These are phyloP conservation scores for Diospyros kaki DNA, from an alignment of 148 eudicot species.

Conservation along the genomic window DNA sequence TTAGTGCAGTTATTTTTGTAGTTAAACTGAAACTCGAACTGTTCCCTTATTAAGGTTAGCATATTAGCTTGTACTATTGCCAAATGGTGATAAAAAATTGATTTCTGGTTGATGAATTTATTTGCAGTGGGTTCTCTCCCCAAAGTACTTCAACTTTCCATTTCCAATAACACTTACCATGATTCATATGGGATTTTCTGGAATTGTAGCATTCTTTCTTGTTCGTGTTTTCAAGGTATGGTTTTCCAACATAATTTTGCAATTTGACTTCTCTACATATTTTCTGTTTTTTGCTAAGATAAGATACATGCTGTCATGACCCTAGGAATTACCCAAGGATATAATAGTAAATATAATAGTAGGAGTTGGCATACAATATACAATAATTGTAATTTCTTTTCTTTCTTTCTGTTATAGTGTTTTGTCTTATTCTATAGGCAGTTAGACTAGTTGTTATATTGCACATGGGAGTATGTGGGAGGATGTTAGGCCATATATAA, in stretches of 20 bases:
- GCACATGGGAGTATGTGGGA: too few relatives aligned
- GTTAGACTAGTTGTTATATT: too few relatives aligned
- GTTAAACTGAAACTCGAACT: constrained; percentile 2
- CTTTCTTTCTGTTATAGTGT: too few relatives aligned
- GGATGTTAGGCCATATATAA: too few relatives aligned
- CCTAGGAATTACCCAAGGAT: too few relatives aligned
- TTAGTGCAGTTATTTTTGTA: not conserved
- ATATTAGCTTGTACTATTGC: not conserved
- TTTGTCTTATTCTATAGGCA: too few relatives aligned
- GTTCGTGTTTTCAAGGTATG: constrained; percentile 93
- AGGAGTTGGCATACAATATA: too few relatives aligned
- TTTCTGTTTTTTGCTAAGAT: too few relatives aligned
- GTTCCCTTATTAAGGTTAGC: too few relatives aligned
- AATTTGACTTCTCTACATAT: not conserved
- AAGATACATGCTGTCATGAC: too few relatives aligned
- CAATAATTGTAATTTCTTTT: too few relatives aligned
- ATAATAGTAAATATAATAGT: too few relatives aligned
- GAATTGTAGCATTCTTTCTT: constrained; percentile 81
- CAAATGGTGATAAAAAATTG: not conserved
- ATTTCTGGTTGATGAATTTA: constrained; percentile 9
- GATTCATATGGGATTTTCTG: constrained; percentile 99
- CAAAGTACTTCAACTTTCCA: constrained; percentile 96
- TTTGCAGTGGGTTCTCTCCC: constrained; percentile 99
- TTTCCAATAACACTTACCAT: constrained; percentile 94
- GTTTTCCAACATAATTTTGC: not conserved